Evolutionary conservation across 129 eudicot species (phyloP).

Genomic region (Glebionis coronaria): DNA sequence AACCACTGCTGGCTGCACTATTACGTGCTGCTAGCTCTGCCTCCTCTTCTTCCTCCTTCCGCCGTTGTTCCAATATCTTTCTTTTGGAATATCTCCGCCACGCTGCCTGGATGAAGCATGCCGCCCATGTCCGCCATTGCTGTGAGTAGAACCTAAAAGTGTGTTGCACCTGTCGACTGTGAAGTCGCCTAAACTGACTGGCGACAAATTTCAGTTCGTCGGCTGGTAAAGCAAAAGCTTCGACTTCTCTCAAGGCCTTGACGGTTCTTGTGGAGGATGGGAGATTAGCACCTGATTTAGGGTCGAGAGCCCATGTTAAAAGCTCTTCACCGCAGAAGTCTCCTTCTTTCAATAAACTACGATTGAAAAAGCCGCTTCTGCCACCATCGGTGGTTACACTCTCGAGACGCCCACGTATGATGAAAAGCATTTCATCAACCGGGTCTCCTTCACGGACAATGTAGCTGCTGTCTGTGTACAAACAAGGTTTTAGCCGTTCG

Average conservation of each 20-base stretch:
- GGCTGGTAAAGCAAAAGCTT: conserved; percentile 86
- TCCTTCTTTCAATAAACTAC: conserved; percentile 75
- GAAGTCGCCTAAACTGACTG: conserved; percentile 86
- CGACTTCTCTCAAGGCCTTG: conserved; percentile 79
- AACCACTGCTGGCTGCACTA: not conserved
- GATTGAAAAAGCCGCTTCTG: conserved; percentile 91
- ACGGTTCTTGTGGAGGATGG: conserved; percentile 95
- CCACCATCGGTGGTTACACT: conserved; percentile 92
- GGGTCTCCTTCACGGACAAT: conserved; percentile 96
- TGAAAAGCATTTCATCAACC: conserved; percentile 95
- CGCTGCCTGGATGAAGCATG: conserved; percentile 92
- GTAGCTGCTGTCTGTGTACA: conserved; percentile 76
- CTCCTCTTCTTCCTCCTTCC: conserved; percentile 70
- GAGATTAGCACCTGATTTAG: conserved; percentile 71
- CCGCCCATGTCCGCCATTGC: conserved; percentile 98
- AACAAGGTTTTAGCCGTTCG: conserved; percentile 87
- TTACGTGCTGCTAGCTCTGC: conserved; percentile 38
- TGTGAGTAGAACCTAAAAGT: conserved; percentile 89
- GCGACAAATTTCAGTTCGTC: conserved; percentile 90
- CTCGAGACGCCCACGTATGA: conserved; percentile 94
- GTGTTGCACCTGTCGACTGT: conserved; percentile 94
- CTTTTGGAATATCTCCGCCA: conserved; percentile 82
- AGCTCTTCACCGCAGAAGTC: conserved; percentile 98
- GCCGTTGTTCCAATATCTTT: conserved; percentile 57
- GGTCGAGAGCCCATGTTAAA: conserved; percentile 95